Base-by-base conservation (phyloP, 78 protist species). In the Tieghemostelium lacteum region DNA sequence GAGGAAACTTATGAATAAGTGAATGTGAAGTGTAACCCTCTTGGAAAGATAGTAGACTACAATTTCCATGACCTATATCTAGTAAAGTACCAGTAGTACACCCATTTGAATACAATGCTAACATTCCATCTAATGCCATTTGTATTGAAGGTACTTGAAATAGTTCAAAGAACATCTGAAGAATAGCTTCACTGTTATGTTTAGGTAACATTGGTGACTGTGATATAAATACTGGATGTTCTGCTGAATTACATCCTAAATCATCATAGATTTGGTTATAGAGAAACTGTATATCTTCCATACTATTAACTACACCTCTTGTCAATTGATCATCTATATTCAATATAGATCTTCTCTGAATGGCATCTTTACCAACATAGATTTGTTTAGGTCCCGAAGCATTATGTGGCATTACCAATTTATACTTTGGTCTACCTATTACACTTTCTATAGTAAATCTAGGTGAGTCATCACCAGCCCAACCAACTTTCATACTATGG, bases 201-300 rank as follows among this genome's bases (percentile, higher is more conserved):
- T 49, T 19, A 31, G 98, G 97, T 50, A 76, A 94, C 24, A 95
- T 61, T 31, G 97, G 93, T 2, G 94, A 57, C 36, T 92, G 95
- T 1, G 95, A 87, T 16, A 95, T 33, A 7, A 95, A 34, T 2
- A 95, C 85, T 20, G 94, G 88, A 42, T 93, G 97, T 39, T 97
- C 94, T 92, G 97, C 86, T 95, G 95, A 37, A 97, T 97, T 16
- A 97, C 94, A 88, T 97, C 99, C 31, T n/a, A 98, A 89, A 91
- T 96, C 98, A 39, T 65, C 37, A 77, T 88, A 94, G 88, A 95
- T 87, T 64, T 95, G 98, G 42, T 88, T 87, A 94, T 95, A 88
- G 73, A 97, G 73, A 91, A 92, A 94, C 94, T 97, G 98, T 99
- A 99, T 98, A 88, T 96, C 98, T 69, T 97, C 99, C 99, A 99